Base-by-base conservation (phyloP, 345 rosid genomes). In the Aegle marmelos region DNA sequence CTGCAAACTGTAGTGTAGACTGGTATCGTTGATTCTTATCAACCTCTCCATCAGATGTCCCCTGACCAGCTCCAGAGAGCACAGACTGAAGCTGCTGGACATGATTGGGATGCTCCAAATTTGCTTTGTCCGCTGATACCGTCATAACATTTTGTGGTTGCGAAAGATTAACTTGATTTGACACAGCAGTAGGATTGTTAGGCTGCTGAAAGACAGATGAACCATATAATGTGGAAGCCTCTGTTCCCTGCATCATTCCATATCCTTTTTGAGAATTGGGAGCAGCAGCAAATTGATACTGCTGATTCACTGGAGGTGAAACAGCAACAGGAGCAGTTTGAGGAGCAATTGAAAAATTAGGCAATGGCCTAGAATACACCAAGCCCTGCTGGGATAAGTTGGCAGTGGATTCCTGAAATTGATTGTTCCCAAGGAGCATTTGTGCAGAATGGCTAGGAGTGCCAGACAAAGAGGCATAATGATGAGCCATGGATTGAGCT, bases 1-100 rank as follows among this genome's bases (percentile, higher is more conserved):
- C 98, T 7, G 99, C 99, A 86, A 96, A 85, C 80, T 94, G 95
- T 69, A 96, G 84, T 0, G 99, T 94, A 75, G 97, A 96, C 77
- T 96, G 98, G 81, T 96, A 96, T 30, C 92, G 84, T 85, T 94
- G 94, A 79, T 92, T 90, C 81, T 92, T 94, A 81, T 92, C 97
- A n/a, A 73, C 88, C 82, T 93, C 98, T 31, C 70, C 84, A 79
- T 88, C 92, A 75, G 91, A 74, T 62, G 83, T 68, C 34, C 79
- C 86, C 81, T 84, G 90, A 79, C 80, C 85, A 83, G 88, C 71
- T 69, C 85, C 92, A 82, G 88, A 60, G 31, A 82, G 76, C 63
- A 86, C 80, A 78, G 90, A 76, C 79, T 92, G 92, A 37, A 80
- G 72, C 74, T 90, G 95, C 78, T 84, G 87, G 31, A 67, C 85